These are phyloP conservation scores for Puccinellia tenuiflora DNA, from an alignment of 176 grass and related monocot genomes.

Conservation along the genomic window DNA sequence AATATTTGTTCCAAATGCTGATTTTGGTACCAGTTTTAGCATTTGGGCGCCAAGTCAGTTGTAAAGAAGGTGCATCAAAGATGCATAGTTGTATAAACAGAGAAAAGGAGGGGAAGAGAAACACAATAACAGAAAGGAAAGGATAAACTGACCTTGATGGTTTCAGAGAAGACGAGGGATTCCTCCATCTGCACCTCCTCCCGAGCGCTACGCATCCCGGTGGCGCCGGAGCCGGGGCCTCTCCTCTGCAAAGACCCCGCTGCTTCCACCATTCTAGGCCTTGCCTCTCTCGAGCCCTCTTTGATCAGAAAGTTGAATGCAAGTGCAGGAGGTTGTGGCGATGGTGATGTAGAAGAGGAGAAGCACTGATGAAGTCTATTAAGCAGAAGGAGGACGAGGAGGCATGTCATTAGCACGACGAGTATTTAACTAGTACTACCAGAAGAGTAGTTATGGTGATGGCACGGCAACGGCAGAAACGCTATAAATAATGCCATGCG, in stretches of 20 bases:
- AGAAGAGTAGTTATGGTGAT: slow-evolving; percentile 20
- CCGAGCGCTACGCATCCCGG: slow-evolving; percentile 24
- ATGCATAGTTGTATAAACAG: background rate
- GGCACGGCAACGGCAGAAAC: slow-evolving; percentile 1
- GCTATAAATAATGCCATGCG: slow-evolving; percentile 22
- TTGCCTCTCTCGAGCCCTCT: background rate
- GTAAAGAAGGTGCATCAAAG: background rate
- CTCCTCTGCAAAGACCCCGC: slow-evolving; percentile 9
- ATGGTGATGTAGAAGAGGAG: background rate
- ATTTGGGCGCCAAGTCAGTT: background rate
- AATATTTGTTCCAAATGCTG: background rate
- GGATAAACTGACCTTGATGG: slow-evolving; percentile 55
- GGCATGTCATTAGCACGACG: slow-evolving; percentile 46
- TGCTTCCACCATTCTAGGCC: slow-evolving; percentile 25
- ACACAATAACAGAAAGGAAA: background rate
- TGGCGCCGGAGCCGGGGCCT: background rate
- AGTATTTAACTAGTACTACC: slow-evolving; percentile 13
- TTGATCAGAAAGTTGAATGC: background rate
- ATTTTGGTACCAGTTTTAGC: background rate
- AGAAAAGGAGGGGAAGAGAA: background rate
- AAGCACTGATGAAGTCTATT: background rate
- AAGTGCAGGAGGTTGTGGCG: background rate
- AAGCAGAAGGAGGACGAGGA: slow-evolving; percentile 3
- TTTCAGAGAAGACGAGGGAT: slow-evolving; percentile 61
- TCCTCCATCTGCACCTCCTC: slow-evolving; percentile 68